These are phyloP conservation scores for Gaeumannomyces sp. DNA, from an alignment of 2,329 filamentous ascomycete genomes.

Conservation along the genomic window DNA sequence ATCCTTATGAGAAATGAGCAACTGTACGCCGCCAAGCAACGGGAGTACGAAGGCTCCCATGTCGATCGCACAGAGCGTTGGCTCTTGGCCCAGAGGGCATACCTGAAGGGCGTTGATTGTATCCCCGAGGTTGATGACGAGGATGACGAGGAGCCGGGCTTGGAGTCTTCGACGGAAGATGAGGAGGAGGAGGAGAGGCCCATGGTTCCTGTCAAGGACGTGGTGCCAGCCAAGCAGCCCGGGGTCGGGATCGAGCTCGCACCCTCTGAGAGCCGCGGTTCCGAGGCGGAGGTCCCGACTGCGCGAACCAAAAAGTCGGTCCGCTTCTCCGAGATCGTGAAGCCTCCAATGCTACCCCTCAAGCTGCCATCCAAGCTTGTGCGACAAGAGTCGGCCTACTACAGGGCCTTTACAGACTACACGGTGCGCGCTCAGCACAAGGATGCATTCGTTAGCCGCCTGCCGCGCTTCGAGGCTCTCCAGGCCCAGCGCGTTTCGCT, in stretches of 20 bases:
- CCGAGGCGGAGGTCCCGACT: constrained; percentile 19
- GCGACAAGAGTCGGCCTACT: constrained; percentile 71
- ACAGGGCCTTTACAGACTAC: constrained; percentile 76
- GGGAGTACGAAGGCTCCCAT: constrained; percentile 64
- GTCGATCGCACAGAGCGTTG: constrained; percentile 80
- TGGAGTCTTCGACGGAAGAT: constrained; percentile 10
- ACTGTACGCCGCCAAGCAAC: constrained; percentile 67
- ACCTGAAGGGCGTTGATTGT: constrained; percentile 61
- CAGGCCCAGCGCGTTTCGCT: constrained; percentile 76
- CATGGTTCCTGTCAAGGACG: constrained; percentile 16
- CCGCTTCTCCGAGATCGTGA: constrained; percentile 58
- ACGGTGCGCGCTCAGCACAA: constrained; percentile 56
- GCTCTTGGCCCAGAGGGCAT: constrained; percentile 75
- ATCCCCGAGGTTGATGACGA: constrained; percentile 26
- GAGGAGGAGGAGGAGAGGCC: constrained; percentile 23
- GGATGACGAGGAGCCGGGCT: constrained; percentile 13
- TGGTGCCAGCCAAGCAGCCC: not conserved
- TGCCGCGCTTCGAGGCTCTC: constrained; percentile 79
- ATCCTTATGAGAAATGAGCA: constrained; percentile 68
- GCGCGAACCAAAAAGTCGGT: constrained; percentile 61
- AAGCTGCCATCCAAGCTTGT: constrained; percentile 45
- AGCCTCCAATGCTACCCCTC: constrained; percentile 33
- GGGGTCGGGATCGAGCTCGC: not conserved
- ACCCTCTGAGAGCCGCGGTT: not conserved
- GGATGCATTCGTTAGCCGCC: constrained; percentile 80